A percentile compares a stretch with the other conserved stretches of the same genome.
These are phyloP conservation scores for Didymella glomerata DNA, from an alignment of 2,329 filamentous ascomycete genomes.

Conservation along the genomic window DNA sequence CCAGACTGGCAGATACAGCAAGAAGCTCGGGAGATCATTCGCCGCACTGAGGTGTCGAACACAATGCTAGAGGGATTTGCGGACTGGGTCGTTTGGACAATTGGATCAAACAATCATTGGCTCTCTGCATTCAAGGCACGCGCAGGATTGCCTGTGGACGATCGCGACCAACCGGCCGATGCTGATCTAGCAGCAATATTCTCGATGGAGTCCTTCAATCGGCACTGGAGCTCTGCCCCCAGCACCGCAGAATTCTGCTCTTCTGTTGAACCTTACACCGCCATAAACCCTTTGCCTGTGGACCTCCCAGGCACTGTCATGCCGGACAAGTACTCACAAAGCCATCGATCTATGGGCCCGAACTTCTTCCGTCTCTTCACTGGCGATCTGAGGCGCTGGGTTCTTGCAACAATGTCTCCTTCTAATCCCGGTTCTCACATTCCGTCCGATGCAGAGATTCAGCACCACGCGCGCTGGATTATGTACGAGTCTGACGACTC, in stretches of 20 bases:
- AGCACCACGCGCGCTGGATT: slow-evolving; percentile 44
- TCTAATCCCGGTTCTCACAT: slow-evolving; percentile 29
- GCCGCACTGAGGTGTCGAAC: slow-evolving; percentile 28
- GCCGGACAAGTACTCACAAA: neutral
- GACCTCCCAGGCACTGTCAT: neutral
- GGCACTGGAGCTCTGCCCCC: neutral
- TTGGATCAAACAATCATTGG: neutral
- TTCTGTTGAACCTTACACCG: neutral
- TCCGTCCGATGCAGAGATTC: slow-evolving; percentile 43
- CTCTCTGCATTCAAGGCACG: slow-evolving; percentile 1
- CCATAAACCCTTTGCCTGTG: neutral
- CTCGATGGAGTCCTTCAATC: neutral
- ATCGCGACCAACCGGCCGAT: neutral
- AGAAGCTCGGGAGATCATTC: slow-evolving; percentile 33
- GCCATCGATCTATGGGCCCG: slow-evolving; percentile 6
- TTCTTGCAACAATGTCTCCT: slow-evolving; percentile 32
- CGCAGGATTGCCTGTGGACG: neutral
- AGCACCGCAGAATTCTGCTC: neutral
- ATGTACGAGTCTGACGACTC: slow-evolving; percentile 44
- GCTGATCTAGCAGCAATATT: neutral
- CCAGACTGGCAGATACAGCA: slow-evolving; percentile 26
- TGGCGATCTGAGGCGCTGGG: slow-evolving; percentile 33
- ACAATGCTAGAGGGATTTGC: slow-evolving; percentile 31
- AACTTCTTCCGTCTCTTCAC: slow-evolving; percentile 22
- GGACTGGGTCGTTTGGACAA: slow-evolving; percentile 28